These are phyloP conservation scores for Debaryomycetaceae sp. DNA, from an alignment of 1,139 yeast species.

Conservation along the genomic window DNA sequence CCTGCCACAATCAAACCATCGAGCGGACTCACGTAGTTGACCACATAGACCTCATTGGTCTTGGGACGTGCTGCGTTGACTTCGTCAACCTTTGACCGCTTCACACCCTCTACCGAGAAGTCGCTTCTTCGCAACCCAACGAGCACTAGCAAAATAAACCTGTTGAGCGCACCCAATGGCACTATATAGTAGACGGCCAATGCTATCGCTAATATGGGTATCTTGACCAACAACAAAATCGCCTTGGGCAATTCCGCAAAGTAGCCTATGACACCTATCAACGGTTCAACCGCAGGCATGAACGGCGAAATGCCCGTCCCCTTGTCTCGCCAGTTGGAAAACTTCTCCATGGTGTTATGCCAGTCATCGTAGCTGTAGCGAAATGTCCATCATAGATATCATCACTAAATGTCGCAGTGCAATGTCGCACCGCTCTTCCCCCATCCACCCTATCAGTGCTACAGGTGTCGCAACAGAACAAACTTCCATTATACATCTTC, in stretches of 20 bases:
- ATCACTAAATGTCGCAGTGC: background rate
- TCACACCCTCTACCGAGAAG: slow-evolving; percentile 49
- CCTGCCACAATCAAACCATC: slow-evolving; percentile 42
- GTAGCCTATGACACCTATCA: slow-evolving; percentile 3
- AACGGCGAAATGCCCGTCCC: slow-evolving; percentile 85
- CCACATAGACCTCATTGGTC: slow-evolving; percentile 41
- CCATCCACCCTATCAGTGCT: background rate
- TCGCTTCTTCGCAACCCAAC: slow-evolving; percentile 33
- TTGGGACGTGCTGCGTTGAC: slow-evolving; percentile 37
- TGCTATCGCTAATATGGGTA: slow-evolving; percentile 23
- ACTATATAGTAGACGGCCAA: slow-evolving; percentile 13
- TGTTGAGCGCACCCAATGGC: slow-evolving; percentile 13
- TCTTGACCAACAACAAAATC: slow-evolving; percentile 18
- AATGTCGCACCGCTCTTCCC: slow-evolving; percentile 1
- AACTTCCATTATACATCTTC: slow-evolving; percentile 8
- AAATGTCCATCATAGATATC: background rate
- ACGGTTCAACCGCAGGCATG: slow-evolving; percentile 40
- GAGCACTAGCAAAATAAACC: slow-evolving; percentile 13
- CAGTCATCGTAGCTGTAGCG: background rate
- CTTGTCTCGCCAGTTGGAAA: slow-evolving; percentile 70
- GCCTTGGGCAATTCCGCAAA: slow-evolving; percentile 6
- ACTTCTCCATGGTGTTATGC: slow-evolving; percentile 59
- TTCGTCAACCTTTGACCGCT: slow-evolving; percentile 34
- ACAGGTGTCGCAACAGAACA: background rate
- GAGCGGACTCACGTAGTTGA: slow-evolving; percentile 55